Evolutionary conservation across 2,329 filamentous ascomycete genomes (phyloP), one percentile per base, ranked within the genome.

Genomic region (Fulvia fulva): DNA sequence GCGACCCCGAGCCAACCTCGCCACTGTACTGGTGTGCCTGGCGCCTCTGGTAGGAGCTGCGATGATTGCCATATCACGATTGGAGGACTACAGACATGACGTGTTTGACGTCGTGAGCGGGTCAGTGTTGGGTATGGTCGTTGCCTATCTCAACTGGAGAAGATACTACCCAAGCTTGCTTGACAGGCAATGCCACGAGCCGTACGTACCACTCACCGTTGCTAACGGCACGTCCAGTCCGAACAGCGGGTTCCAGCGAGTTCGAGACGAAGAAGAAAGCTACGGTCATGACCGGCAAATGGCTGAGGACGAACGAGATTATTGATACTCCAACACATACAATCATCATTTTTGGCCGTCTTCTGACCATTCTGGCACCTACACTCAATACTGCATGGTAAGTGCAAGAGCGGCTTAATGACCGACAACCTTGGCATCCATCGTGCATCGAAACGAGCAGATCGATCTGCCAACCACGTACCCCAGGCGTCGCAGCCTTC

Each of bases 21-120:
- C 78, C 1, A 75, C 79, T 22, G 80, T 82, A 26, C 69, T 87
- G 7, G 62, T 86, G 8, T 80, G 81, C 2, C 71, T 86, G 1
- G 71, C 78, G 3, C 84, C 84, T 11, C 67, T 86, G 9, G 66
- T 86, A 0, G 81, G 79, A 44, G 84, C 84, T 2, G 73, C 80
- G 1, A 68, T 87, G 70, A 83, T 87, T 57, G 84, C 84, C 0
- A 81, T 85, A 43, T 84, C 81, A 5, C 76, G 84, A n/a, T 74
- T 84, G 34, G 83, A 84, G 58, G 84, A 87, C 65, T 87, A 87
- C 67, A 75, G 84, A 25, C 84, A 87, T 61, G 84, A 87, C 69
- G 81, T 86, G 1, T 85, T 81, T 57, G 84, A 87, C 70, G 83
- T 87, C 5, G 81, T 80, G 3, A 75, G 74, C 6, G 84, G 84